Evolutionary conservation across 2,329 filamentous ascomycete genomes (phyloP), one percentile per base, ranked within the genome.

Genomic region (Pseudovirgaria hyperparasitica): DNA sequence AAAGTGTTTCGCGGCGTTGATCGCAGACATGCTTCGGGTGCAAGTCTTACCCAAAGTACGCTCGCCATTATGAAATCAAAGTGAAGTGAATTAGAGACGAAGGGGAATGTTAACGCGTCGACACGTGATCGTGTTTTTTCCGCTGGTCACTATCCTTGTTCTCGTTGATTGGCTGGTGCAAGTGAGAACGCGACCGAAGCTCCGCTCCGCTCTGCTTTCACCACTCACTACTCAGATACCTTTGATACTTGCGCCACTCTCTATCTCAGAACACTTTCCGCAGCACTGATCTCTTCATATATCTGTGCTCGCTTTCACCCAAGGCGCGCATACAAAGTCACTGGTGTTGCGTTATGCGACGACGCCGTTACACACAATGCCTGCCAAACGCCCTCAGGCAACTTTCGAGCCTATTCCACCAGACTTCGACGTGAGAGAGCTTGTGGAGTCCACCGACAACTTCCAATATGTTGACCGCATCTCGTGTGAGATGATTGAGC

Each of bases 391-490:
- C 42, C 82, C 82, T 1, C 77, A 84, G 46, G 84, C 85, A 10
- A 82, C 85, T 27, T 96, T 96, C 53, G 84, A 92, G 52, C 86
- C 87, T 2, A 81, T 96, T 24, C 72, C 85, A 0, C 86, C 86
- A 0, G 73, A 87, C 45, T 72, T 96, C 31, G 78, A 96, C 47
- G 63, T 96, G 10, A 60, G 72, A 20, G 58, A 60, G 1, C 63
- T 96, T 2, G 82, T 96, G 10, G 76, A 90, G 31, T 67, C 68
- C 6, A 81, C 78, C 0, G 66, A 76, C 3, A 93, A 92, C 46
- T 92, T 98, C 45, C 74, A 85, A 53, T 90, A 80, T 70, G 86
- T 80, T 6, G 71, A 79, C 26, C 74, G 84, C 25, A 79, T 96
- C 19, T 77, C 78, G 5, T 78, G 72, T 36, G 67, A 81, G 17